A percentile compares a stretch with the other conserved stretches of the same genome.
Conservation (phyloP, 2,329 filamentous ascomycete genomes). For the Colletotrichum somersetense region DNA sequence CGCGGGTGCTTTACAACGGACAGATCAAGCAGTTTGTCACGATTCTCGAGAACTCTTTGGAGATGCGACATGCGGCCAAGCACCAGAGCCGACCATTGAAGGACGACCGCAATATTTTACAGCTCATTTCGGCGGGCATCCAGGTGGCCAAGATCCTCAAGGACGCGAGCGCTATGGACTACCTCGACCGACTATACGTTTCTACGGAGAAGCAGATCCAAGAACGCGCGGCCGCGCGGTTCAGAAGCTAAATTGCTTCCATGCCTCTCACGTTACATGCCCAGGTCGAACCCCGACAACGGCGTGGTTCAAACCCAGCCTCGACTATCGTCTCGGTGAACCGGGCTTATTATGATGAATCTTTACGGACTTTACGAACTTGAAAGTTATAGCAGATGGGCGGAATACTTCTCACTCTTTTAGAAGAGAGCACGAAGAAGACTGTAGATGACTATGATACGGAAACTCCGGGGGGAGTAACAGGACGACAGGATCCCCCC, state of each 20-base stretch:
- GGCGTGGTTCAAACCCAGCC: conserved; percentile 15
- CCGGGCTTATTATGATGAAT: conserved; percentile 23
- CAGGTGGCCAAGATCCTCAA: conserved; percentile 90
- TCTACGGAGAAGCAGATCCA: conserved; percentile 84
- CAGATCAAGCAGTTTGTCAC: conserved; percentile 94
- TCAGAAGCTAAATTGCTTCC: conserved; percentile 49
- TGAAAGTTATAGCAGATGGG: conserved; percentile 33
- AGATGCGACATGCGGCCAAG: conserved; percentile 88
- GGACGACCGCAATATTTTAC: conserved; percentile 89
- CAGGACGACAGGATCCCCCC: conserved; percentile 16
- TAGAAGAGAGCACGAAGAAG: conserved; percentile 34
- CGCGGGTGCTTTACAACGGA: conserved; percentile 85
- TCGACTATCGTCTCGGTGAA: conserved; percentile 5
- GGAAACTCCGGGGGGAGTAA: conserved; percentile 25
- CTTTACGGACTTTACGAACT: conserved; percentile 39
- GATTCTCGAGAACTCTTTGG: conserved; percentile 87
- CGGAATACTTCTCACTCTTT: conserved; percentile 30
- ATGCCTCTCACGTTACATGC: conserved; percentile 5
- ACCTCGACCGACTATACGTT: conserved; percentile 84
- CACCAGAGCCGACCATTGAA: conserved; percentile 86
- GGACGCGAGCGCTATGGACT: conserved; percentile 86
- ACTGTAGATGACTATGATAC: conserved; percentile 36
- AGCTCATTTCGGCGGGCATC: conserved; percentile 87
- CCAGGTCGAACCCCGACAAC: conserved; percentile 13
- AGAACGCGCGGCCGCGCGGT: conserved; percentile 66